A percentile compares a stretch with the other conserved stretches of the same genome.
Evolutionary conservation across 768 basidiomycete genomes (phyloP).

Genomic region (Tremella yokohamensis): DNA sequence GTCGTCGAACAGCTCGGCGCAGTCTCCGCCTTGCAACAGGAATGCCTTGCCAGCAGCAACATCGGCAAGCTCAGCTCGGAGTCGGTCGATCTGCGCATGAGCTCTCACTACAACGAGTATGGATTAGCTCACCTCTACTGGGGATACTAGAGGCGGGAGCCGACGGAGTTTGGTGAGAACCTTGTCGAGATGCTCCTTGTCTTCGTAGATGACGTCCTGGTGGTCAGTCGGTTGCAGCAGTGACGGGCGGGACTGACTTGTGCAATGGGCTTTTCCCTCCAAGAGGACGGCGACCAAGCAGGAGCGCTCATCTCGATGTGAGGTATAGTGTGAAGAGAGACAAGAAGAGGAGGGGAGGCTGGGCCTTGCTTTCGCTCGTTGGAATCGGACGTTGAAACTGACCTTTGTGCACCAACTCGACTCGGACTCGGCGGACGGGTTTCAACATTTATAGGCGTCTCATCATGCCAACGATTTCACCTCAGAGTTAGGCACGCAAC

Average conservation of each 20-base stretch:
- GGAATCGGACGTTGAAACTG: no score
- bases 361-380: no score
- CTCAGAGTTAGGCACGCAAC: no score
- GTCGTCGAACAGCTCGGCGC: constrained; percentile 91
- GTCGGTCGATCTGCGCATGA: constrained; percentile 43
- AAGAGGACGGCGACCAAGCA: constrained; percentile 71
- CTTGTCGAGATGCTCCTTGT: constrained; percentile 60
- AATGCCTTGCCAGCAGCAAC: constrained; percentile 87
- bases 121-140: constrained; percentile 68
- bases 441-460: no score
- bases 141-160: constrained; percentile 86
- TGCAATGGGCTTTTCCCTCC: constrained; percentile 71
- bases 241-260: constrained; percentile 56
- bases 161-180: constrained; percentile 71
- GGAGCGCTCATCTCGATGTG: constrained; percentile 10
- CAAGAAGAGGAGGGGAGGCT: no score
- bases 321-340: no score
- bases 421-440: no score
- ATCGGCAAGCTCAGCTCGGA: constrained; percentile 71
- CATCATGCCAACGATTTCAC: no score
- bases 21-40: constrained; percentile 94
- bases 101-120: background rate
- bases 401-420: no score
- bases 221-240: constrained; percentile 1
- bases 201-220: constrained; percentile 70